Percentiles rank a stretch among this genome's conserved stretches.
Evolutionary conservation across 306 rosid species (phyloP).

Genomic region (Astragalus glycyphyllos): DNA sequence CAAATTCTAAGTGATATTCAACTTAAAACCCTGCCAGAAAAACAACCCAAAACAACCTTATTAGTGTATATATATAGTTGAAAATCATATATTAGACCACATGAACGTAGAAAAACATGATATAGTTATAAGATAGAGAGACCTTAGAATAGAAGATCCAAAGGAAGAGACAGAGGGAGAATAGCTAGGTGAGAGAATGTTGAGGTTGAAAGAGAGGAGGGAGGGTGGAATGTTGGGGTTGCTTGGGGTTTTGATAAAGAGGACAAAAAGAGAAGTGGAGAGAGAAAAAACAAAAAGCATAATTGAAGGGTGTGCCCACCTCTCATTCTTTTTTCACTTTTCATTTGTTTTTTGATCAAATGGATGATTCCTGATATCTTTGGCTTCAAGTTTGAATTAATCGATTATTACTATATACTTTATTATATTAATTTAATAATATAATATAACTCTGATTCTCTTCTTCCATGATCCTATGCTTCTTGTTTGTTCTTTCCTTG

Average conservation of each 20-base stretch:
- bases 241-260: conserved; percentile 84
- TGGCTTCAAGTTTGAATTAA: conserved; percentile 49
- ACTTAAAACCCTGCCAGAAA: conserved; percentile 29
- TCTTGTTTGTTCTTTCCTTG: conserved; percentile 70
- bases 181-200: conserved; percentile 23
- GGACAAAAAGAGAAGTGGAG: conserved; percentile 61
- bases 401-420: conserved; percentile 1
- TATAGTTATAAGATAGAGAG: conserved; percentile 12
- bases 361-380: conserved; percentile 61
- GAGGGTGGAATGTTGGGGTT: conserved; percentile 60
- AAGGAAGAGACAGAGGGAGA: conserved; percentile 19
- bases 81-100: neutral
- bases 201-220: conserved; percentile 35
- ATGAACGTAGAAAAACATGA: neutral
- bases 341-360: conserved; percentile 58
- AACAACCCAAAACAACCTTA: neutral
- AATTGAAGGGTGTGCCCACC: conserved; percentile 38
- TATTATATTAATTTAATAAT: neutral
- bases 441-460: neutral
- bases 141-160: conserved; percentile 48
- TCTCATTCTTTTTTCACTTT: conserved; percentile 46
- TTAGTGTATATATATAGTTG: neutral
- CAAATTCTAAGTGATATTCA: conserved; percentile 38
- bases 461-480: conserved; percentile 76
- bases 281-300: conserved; percentile 44